phyloP scores from a whole-genome alignment of 208 protist species.

The Acanthamoeba triangularis region DNA sequence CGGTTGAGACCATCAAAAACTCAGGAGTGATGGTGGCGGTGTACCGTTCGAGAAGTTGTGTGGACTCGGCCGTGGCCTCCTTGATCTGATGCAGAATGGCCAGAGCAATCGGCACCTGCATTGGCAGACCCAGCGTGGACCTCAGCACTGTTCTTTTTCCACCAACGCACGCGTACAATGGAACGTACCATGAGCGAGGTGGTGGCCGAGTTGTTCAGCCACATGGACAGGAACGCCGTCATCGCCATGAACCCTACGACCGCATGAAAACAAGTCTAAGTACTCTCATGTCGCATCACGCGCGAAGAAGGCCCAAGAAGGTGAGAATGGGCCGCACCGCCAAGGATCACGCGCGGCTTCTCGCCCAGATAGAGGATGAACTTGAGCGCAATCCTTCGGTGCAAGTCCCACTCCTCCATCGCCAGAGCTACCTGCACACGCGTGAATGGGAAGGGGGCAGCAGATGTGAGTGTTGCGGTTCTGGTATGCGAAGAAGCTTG shows the following conservation, averaged over 20 bases:
- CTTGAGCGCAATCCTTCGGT: conserved; percentile 20
- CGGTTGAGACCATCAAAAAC: no score
- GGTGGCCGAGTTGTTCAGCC: conserved; percentile 63
- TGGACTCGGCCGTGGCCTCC: conserved; percentile 16
- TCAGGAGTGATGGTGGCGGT: background rate
- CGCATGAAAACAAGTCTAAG: background rate
- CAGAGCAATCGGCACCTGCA: conserved; percentile 37
- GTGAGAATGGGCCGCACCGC: background rate
- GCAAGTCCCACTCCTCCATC: conserved; percentile 63
- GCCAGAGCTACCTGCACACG: conserved; percentile 36
- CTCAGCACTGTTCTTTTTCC: background rate
- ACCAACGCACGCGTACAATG: no score
- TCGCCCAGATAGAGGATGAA: conserved; percentile 49
- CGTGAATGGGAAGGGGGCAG: background rate
- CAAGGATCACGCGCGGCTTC: conserved; percentile 18
- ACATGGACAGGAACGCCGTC: conserved; percentile 65
- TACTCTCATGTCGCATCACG: no score
- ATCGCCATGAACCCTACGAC: conserved; percentile 45
- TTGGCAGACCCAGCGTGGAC: background rate
- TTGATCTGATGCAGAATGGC: conserved; percentile 51
- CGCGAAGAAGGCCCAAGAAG: background rate
- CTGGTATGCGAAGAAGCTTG: background rate
- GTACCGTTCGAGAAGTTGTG: background rate
- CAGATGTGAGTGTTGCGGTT: background rate
- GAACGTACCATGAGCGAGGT: conserved; percentile 64